These are phyloP conservation scores for Volvox reticuliferus DNA, from an alignment of 139 green algal species.

Conservation along the genomic window DNA sequence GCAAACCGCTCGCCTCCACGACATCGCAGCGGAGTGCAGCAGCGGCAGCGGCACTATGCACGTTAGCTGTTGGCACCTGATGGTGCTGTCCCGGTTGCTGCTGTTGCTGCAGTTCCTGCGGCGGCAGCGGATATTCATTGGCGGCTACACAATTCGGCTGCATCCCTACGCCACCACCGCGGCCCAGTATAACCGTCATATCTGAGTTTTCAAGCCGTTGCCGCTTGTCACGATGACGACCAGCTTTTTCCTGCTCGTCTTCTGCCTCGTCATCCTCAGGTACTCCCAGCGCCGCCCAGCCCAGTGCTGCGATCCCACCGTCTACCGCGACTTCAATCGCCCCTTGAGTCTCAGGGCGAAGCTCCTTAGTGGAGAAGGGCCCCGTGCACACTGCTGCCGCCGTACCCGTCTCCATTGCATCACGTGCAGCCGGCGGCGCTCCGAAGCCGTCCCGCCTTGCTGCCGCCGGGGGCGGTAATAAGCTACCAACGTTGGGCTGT, in stretches of 20 bases:
- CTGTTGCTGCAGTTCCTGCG: neutral
- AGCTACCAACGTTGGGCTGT: neutral
- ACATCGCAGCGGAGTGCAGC: no score
- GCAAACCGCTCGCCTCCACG: no score
- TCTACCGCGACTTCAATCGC: neutral
- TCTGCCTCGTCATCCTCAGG: neutral
- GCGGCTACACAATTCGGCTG: no score
- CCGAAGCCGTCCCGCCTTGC: neutral
- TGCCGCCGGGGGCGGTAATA: neutral
- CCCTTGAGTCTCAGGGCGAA: no score
- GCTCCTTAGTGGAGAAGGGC: no score
- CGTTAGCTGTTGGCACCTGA: no score
- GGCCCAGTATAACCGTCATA: no score
- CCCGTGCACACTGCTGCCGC: neutral
- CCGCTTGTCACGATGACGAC: conserved; percentile 2
- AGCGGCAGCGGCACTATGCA: no score
- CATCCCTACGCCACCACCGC: no score
- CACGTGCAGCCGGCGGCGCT: neutral
- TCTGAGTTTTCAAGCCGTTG: neutral
- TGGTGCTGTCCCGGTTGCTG: neutral
- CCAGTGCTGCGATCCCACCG: neutral
- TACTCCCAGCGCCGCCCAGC: neutral
- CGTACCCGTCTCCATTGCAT: neutral
- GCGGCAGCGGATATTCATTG: neutral
- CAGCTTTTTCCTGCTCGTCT: neutral